These are phyloP conservation scores for Chrysopogon serrulatus DNA, from an alignment of 176 grass and related monocot genomes.

Conservation along the genomic window DNA sequence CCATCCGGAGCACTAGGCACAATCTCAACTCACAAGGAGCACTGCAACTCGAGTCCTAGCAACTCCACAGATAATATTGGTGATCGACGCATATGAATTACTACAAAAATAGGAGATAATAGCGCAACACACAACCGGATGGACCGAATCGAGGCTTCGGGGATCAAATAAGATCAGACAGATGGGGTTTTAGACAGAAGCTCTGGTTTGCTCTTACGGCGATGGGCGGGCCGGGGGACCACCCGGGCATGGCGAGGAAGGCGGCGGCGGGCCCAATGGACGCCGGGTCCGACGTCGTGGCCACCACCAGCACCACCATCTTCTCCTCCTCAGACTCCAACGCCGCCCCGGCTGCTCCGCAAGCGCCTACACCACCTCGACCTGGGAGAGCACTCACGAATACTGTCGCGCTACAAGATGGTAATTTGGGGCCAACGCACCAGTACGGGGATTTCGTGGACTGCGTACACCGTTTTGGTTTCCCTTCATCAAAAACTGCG, in stretches of 20 bases:
- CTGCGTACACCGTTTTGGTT: not conserved
- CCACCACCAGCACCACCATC: constrained; percentile 74
- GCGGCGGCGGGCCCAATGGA: constrained; percentile 66
- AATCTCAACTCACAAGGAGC: not conserved
- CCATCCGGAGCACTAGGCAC: not conserved
- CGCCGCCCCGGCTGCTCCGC: not conserved
- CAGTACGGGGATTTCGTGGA: not conserved
- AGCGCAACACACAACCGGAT: not conserved
- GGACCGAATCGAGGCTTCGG: not conserved
- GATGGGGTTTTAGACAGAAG: not conserved
- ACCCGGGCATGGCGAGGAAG: constrained; percentile 74
- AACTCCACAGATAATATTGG: not conserved
- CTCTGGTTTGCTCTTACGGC: not conserved
- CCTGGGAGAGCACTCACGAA: not conserved
- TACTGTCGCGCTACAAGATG: not conserved
- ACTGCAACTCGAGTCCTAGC: not conserved
- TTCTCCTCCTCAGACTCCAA: not conserved
- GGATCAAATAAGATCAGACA: not conserved
- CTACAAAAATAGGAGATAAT: not conserved
- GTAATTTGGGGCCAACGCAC: not conserved
- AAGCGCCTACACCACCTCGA: not conserved
- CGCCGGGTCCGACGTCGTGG: constrained; percentile 62
- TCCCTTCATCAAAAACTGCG: not conserved
- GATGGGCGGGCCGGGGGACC: constrained; percentile 64
- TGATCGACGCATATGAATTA: not conserved